phyloP scores from a whole-genome alignment of 306 rosid genomes.

The Hippophae gyantsensis region DNA sequence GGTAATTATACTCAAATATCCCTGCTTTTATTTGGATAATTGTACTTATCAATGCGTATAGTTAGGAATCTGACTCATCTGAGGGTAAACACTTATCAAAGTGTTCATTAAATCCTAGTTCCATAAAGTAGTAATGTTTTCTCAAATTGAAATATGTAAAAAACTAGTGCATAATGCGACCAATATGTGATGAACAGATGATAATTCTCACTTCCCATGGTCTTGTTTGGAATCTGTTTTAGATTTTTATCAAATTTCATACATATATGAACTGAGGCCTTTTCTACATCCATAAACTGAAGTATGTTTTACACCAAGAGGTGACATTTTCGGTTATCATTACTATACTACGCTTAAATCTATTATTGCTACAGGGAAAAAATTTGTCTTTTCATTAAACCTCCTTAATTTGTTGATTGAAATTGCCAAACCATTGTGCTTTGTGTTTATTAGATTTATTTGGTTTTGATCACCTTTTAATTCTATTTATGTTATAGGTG shows the following conservation, averaged over 20 bases:
- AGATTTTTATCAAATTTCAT: background rate
- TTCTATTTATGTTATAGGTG: slow-evolving; percentile 45
- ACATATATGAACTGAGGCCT: background rate
- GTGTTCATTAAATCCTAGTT: too few species aligned
- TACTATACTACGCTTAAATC: background rate
- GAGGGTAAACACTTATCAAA: too few species aligned
- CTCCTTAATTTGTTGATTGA: too few species aligned
- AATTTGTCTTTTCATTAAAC: too few species aligned
- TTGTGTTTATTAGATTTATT: slow-evolving; percentile 7
- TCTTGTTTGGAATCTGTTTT: too few species aligned
- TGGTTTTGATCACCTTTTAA: background rate
- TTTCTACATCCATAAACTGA: background rate
- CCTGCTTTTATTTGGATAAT: background rate
- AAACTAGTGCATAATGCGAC: too few species aligned
- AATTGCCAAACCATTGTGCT: too few species aligned
- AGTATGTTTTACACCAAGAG: background rate
- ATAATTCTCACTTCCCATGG: too few species aligned
- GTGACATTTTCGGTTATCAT: background rate
- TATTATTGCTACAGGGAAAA: too few species aligned
- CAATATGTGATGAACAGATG: too few species aligned
- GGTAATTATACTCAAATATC: slow-evolving; percentile 34
- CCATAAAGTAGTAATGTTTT: too few species aligned
- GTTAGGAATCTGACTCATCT: background rate
- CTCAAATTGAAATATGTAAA: too few species aligned
- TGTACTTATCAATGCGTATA: background rate